These are phyloP conservation scores for Rutidosis leptorrhynchoides DNA, from an alignment of 129 eudicot species.

Conservation along the genomic window DNA sequence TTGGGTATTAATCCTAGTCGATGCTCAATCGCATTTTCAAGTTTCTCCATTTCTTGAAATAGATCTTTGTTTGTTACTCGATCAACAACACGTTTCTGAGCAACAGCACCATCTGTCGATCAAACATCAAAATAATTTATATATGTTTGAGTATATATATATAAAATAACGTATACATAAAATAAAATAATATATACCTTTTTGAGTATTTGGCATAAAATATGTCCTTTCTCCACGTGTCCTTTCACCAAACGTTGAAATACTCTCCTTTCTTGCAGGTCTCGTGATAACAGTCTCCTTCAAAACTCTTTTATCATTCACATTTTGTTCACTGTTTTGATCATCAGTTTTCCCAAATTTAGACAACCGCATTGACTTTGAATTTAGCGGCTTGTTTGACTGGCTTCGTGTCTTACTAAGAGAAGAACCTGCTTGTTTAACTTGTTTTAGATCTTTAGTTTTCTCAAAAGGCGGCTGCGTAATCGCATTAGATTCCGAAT, in stretches of 20 bases:
- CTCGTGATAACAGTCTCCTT: background rate
- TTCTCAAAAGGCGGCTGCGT: background rate
- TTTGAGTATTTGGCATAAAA: background rate
- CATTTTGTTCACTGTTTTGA: background rate
- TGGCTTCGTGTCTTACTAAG: background rate
- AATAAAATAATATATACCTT: background rate
- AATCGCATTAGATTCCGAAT: background rate
- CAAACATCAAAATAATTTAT: background rate
- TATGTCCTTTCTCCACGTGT: background rate
- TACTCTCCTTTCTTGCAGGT: background rate
- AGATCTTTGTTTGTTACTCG: background rate
- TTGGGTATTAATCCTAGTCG: background rate
- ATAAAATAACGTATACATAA: background rate
- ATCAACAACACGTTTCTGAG: background rate
- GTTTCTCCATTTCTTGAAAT: background rate
- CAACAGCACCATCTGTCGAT: background rate
- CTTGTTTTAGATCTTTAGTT: background rate
- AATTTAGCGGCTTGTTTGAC: background rate
- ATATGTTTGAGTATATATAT: background rate
- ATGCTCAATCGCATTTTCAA: background rate
- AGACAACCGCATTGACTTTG: too few relatives aligned
- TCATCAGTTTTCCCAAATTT: background rate
- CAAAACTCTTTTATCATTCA: background rate
- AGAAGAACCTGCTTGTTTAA: background rate
- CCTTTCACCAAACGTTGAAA: background rate